Evolutionary conservation across 257 asterid genomes (phyloP).

Genomic region (Solanum piurae): DNA sequence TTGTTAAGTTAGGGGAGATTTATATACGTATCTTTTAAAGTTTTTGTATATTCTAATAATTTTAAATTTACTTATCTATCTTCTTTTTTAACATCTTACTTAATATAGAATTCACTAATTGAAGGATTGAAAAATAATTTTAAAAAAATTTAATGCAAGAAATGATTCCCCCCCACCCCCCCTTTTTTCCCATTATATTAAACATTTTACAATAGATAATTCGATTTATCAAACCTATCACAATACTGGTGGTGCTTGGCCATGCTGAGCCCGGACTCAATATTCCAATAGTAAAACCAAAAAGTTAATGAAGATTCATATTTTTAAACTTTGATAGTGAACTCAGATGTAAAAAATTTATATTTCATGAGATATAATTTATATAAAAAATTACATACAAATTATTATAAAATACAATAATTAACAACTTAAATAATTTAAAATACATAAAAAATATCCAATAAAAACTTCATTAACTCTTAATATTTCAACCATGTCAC

Average conservation of each 20-base stretch:
- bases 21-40: background rate
- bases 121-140: background rate
- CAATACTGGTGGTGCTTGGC: background rate
- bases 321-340: too few relatives aligned
- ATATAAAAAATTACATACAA: too few relatives aligned
- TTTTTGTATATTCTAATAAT: background rate
- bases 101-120: background rate
- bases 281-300: background rate
- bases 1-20: background rate
- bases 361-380: background rate
- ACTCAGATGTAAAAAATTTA: fast-evolving
- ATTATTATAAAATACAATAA: too few relatives aligned
- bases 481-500: too few relatives aligned
- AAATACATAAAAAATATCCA: too few relatives aligned
- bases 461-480: too few relatives aligned
- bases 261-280: background rate
- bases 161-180: background rate
- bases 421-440: too few relatives aligned
- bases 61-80: background rate
- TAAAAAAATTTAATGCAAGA: background rate
- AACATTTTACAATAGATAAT: background rate
- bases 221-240: background rate
- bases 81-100: background rate
- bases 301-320: too few relatives aligned
- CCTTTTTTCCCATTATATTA: background rate